Percentiles rank a stretch among this genome's conserved stretches.
Evolutionary conservation across 768 basidiomycete genomes (phyloP).

Genomic region (Boletus rubescentipes): DNA sequence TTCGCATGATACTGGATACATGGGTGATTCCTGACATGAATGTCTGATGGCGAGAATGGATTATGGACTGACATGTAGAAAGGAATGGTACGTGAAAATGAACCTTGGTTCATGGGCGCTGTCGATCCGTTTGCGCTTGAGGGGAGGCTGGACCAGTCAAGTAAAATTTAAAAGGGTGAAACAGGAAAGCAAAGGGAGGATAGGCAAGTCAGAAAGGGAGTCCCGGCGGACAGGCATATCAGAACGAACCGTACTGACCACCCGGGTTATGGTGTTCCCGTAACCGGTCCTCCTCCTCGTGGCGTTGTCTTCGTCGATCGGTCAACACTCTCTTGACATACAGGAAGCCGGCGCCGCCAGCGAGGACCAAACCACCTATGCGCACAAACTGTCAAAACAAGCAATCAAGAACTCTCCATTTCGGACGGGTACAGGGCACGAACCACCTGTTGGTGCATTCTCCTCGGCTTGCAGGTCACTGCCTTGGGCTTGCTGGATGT

Average conservation of each 20-base stretch:
- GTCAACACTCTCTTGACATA: constrained; percentile 31
- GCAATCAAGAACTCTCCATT: background rate
- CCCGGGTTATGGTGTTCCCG: constrained; percentile 5
- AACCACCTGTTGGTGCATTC: constrained; percentile 21
- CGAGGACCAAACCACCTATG: constrained; percentile 29
- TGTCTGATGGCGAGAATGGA: background rate
- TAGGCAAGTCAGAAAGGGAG: constrained; percentile 12
- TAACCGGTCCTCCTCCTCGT: constrained; percentile 18
- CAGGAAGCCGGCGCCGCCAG: constrained; percentile 30
- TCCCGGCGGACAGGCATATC: background rate
- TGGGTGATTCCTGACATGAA: background rate
- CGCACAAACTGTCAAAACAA: constrained; percentile 18
- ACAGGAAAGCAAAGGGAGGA: background rate
- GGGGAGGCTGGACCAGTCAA: background rate
- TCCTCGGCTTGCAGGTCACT: background rate
- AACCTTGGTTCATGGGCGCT: constrained; percentile 5
- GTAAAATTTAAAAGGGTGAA: background rate
- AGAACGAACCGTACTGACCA: background rate
- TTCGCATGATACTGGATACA: constrained; percentile 2
- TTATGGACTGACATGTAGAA: background rate
- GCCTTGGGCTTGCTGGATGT: background rate
- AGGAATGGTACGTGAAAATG: background rate
- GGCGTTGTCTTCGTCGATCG: constrained; percentile 24
- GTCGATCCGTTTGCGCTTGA: constrained; percentile 6
- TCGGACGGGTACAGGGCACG: background rate